Evolutionary conservation across 2,329 filamentous ascomycete species (phyloP), one percentile per base, ranked within the genome.

Genomic region (Xenoacremonium recifei): DNA sequence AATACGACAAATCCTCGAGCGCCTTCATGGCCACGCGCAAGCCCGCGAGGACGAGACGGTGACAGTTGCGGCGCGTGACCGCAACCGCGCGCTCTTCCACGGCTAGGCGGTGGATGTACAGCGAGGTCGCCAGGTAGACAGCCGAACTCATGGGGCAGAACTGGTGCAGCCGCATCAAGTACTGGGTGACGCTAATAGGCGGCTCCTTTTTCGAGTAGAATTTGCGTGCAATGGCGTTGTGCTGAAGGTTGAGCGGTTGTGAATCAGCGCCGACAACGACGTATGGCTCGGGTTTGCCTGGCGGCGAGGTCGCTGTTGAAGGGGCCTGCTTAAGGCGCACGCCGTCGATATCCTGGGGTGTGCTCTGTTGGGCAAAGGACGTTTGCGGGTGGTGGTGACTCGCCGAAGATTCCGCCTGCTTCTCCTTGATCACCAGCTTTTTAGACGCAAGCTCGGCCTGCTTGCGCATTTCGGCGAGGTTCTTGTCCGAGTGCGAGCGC

Each of bases 121-220:
- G 75, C 35, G 87, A 90, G 4, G 91, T 85, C 2, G 92, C 89
- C 19, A 99, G 82, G 67, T 96, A 96, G 9, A 97, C 92, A 18
- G 85, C 92, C 0, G 91, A 90, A 48, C 88, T 95, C 80, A 96
- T 90, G 4, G 93, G 91, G 59, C 92, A 97, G 69, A 87, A 96
- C 44, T 82, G 82, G 67, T 97, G 91, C 44, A 97, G 80, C 13
- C 92, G 87, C 57, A 84, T 74, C 18, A 97, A 78, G 61, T 97
- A 99, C 50, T 93, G 86, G 58, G 85, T 80, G 35, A 96, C 76
- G 25, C 82, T 77, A 51, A 97, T 92, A 10, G 87, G 84, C 16
- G 93, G 92, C 13, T 89, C 82, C 37, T 83, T 80, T 63, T 93
- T 96, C 50, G 87, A 92, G 71, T 93, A 95, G 68, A 99, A 99